A percentile compares a stretch with the other conserved stretches of the same genome.
These are phyloP conservation scores for Phaffomyces antillensis DNA, from an alignment of 805 yeast species.

Conservation along the genomic window DNA sequence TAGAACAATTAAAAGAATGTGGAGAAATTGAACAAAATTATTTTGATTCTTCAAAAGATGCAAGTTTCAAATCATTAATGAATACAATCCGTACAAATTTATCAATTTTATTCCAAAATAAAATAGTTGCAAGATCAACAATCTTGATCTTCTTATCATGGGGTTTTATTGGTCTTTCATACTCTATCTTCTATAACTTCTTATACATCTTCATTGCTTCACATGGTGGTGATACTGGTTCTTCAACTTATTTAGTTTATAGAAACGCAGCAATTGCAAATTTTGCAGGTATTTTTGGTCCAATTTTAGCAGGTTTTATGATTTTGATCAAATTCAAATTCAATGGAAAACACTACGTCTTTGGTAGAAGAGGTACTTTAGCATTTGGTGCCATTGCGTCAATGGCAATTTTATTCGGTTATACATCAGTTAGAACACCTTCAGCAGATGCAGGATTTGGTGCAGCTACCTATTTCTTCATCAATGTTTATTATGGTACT, in stretches of 20 bases:
- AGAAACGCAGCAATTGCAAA: conserved; percentile 42
- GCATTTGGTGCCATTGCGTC: conserved; percentile 43
- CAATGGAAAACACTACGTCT: conserved; percentile 8
- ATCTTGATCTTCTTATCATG: conserved; percentile 41
- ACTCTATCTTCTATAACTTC: conserved; percentile 46
- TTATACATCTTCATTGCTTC: conserved; percentile 42
- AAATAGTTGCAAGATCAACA: conserved; percentile 33
- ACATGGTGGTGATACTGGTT: conserved; percentile 40
- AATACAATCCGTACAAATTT: conserved; percentile 30
- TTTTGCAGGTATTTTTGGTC: conserved; percentile 41
- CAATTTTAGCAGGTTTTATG: conserved; percentile 39
- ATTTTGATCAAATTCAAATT: conserved; percentile 13
- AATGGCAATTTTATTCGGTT: conserved; percentile 54
- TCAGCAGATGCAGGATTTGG: conserved; percentile 44
- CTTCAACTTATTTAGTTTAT: conserved; percentile 35
- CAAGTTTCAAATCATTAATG: conserved; percentile 10
- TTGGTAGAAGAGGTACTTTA: conserved; percentile 56
- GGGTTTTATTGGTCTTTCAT: conserved; percentile 49
- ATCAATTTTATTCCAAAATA: conserved; percentile 36
- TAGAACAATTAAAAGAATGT: conserved; percentile 38
- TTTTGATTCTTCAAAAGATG: conserved; percentile 17
- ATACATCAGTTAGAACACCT: conserved; percentile 52
- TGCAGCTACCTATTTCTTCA: conserved; percentile 40
- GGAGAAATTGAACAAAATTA: conserved; percentile 32
- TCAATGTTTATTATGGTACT: conserved; percentile 48